These are phyloP conservation scores for Eucalyptus sp. DNA, from an alignment of 345 rosid species.

Conservation along the genomic window DNA sequence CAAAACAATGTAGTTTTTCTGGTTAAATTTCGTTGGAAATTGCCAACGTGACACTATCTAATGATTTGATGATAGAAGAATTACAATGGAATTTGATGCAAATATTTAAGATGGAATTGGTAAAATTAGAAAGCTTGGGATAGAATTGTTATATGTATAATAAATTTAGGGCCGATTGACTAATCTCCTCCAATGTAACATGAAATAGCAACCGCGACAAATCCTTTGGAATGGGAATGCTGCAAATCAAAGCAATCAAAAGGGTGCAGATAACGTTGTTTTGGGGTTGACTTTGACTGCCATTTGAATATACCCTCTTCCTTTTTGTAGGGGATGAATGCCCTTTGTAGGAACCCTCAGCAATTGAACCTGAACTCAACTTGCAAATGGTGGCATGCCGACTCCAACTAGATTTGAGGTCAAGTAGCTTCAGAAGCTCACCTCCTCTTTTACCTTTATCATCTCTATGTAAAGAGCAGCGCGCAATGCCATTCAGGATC, in stretches of 20 bases:
- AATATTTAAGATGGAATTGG: fast-evolving
- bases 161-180: too few relatives aligned
- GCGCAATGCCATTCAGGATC: background rate
- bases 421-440: background rate
- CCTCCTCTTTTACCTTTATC: background rate
- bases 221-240: background rate
- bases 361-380: background rate
- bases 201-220: background rate
- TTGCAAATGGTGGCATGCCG: background rate
- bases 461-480: background rate
- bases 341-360: background rate
- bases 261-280: background rate
- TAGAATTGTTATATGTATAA: too few relatives aligned
- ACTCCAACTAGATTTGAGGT: background rate
- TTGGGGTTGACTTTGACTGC: background rate
- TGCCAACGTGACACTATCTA: fast-evolving
- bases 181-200: background rate
- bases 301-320: background rate
- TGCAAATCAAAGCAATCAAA: background rate
- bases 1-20: background rate
- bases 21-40: too few relatives aligned
- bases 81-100: background rate
- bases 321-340: background rate
- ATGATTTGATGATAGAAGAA: background rate
- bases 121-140: fast-evolving